These are phyloP conservation scores for Dactylellina sp. DNA, from an alignment of 2,329 filamentous ascomycete genomes.

Conservation along the genomic window DNA sequence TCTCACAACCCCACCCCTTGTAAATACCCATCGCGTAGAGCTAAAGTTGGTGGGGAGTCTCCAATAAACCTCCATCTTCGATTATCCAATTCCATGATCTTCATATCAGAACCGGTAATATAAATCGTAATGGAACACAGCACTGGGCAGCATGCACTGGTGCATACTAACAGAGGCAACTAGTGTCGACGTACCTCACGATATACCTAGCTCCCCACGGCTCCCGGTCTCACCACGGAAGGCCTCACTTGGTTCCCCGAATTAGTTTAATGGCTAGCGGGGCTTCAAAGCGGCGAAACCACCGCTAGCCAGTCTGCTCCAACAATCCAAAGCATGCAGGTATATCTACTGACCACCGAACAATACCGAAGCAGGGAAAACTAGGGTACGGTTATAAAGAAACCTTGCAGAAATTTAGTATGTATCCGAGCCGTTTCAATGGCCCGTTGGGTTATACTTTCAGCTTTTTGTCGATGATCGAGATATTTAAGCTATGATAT, in stretches of 20 bases:
- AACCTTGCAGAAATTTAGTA: slow-evolving; percentile 18
- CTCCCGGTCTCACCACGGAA: slow-evolving; percentile 42
- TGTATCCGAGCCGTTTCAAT: slow-evolving; percentile 47
- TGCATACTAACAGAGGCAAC: slow-evolving; percentile 26
- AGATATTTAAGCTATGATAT: slow-evolving; percentile 12
- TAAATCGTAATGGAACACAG: too few relatives aligned
- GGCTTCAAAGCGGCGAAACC: too few relatives aligned
- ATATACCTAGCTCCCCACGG: too few relatives aligned
- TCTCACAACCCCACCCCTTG: slow-evolving; percentile 4
- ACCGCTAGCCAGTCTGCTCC: too few relatives aligned
- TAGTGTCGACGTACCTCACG: too few relatives aligned
- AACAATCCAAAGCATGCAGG: too few relatives aligned
- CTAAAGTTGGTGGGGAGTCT: not conserved
- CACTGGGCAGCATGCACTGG: slow-evolving; percentile 42
- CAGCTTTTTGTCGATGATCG: not conserved
- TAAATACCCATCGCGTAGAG: slow-evolving; percentile 1
- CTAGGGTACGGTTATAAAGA: slow-evolving; percentile 8
- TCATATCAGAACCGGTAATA: slow-evolving; percentile 13
- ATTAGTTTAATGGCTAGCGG: slow-evolving; percentile 29
- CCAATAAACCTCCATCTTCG: slow-evolving; percentile 24
- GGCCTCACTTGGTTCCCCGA: slow-evolving; percentile 28
- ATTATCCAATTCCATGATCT: slow-evolving; percentile 51
- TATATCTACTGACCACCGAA: slow-evolving; percentile 22
- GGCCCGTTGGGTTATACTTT: not conserved
- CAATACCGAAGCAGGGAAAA: slow-evolving; percentile 2